Evolutionary conservation across 495 filamentous ascomycete species (phyloP), one percentile per base, ranked within the genome.

Genomic region (Podospora pseudocomata): DNA sequence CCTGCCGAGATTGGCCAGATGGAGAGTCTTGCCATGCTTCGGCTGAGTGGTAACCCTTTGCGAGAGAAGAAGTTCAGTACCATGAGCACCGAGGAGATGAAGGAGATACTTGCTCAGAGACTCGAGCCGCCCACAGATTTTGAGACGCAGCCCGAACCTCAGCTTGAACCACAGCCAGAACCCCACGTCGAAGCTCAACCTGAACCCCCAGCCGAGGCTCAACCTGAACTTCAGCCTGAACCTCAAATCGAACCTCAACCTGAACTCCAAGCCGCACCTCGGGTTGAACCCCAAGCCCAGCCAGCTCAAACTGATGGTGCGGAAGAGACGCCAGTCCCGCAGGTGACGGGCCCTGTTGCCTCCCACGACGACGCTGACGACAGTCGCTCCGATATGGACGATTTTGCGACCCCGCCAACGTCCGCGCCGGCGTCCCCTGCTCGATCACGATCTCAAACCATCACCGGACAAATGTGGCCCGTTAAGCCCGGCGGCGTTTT

Each of bases 21-120:
- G 91, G 87, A 92, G 4, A 89, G 79, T 62, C 81, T 99, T 9
- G 82, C 85, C 9, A 88, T 86, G 66, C 84, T 97, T 54, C 86
- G 86, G 13, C 82, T 99, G 49, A 87, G 88, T 59, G 92, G 92
- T 16, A 99, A 99, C 73, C 95, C 95, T 5, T 78, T 99, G 15
- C 82, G 90, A 58, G 93, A 97, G 71, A 92, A 91, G 71, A 96
- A 91, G 75, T 90, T 95, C 65, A 81, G 93, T 34, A 89, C 81
- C 23, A 91, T 97, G 83, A 83, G 84, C 27, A 92, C 91, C 0
- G 91, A 92, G 20, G 91, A 93, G 64, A 77, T 99, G 72, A 97
- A 97, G 79, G 84, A 84, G 56, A 88, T 90, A 70, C 81, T 99
- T 62, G 86, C 86, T 44, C 84, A 84, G 54, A 86, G 92, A 23